These are phyloP conservation scores for Fusarium miscanthi DNA, from an alignment of 2,329 filamentous ascomycete genomes.

Conservation along the genomic window DNA sequence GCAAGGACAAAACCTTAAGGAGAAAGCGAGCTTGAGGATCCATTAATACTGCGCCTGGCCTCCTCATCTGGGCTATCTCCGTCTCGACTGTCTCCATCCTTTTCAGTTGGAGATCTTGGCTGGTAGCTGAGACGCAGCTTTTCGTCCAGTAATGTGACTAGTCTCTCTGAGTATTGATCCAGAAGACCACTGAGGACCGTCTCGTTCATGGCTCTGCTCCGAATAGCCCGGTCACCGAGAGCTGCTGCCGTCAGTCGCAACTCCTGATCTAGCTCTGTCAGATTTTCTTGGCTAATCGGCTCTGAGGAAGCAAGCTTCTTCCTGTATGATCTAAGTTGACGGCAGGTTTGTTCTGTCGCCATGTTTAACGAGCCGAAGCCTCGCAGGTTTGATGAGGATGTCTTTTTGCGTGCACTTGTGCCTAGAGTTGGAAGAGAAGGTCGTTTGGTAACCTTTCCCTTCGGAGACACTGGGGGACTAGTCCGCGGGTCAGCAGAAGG, in stretches of 20 bases:
- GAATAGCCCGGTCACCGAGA: slow-evolving; percentile 66
- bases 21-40: slow-evolving; percentile 51
- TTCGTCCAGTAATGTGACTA: slow-evolving; percentile 78
- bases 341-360: slow-evolving; percentile 73
- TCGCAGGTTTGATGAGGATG: slow-evolving; percentile 58
- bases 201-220: slow-evolving; percentile 67
- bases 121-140: slow-evolving; percentile 67
- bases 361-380: slow-evolving; percentile 68
- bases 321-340: slow-evolving; percentile 70
- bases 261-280: slow-evolving; percentile 74
- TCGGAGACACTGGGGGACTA: slow-evolving; percentile 64
- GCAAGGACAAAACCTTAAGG: slow-evolving; percentile 36
- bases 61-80: slow-evolving; percentile 45
- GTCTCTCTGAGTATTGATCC: slow-evolving; percentile 79
- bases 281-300: slow-evolving; percentile 65
- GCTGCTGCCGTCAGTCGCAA: slow-evolving; percentile 71
- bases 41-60: slow-evolving; percentile 49
- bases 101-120: slow-evolving; percentile 42
- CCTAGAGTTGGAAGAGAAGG: slow-evolving; percentile 67
- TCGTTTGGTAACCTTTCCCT: slow-evolving; percentile 57
- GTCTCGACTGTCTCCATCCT: slow-evolving; percentile 43
- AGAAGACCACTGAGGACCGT: slow-evolving; percentile 71
- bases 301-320: slow-evolving; percentile 70
- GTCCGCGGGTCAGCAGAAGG: slow-evolving; percentile 57
- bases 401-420: slow-evolving; percentile 60